phyloP scores from a whole-genome alignment of 2,329 filamentous ascomycete genomes.

The Cytospora schulzeri region DNA sequence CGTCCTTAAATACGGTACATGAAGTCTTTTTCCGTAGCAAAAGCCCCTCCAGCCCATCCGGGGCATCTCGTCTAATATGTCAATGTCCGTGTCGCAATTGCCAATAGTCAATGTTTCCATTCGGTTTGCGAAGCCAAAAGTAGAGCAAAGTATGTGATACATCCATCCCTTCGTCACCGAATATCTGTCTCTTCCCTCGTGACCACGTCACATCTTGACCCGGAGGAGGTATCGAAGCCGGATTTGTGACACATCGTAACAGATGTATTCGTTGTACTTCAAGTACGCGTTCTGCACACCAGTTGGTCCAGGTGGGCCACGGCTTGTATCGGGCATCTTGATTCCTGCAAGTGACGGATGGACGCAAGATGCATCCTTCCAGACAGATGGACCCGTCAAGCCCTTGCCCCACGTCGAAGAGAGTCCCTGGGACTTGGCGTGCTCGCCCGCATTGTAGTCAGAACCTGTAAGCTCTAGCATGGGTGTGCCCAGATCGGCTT shows the following conservation, averaged over 20 bases:
- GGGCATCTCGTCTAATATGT: conserved; percentile 1
- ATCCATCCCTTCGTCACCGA: background rate
- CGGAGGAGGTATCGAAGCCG: conserved; percentile 70
- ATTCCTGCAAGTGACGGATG: conserved; percentile 67
- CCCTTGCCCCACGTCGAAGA: conserved; percentile 74
- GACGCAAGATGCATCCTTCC: conserved; percentile 75
- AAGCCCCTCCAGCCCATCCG: background rate
- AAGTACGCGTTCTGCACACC: conserved; percentile 50
- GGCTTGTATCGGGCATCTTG: conserved; percentile 61
- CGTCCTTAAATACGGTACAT: background rate
- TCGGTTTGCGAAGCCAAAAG: background rate
- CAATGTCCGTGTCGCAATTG: background rate
- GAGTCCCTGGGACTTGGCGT: conserved; percentile 61
- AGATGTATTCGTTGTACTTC: conserved; percentile 74
- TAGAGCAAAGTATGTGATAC: background rate
- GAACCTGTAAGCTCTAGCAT: conserved; percentile 64
- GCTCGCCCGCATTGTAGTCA: conserved; percentile 64
- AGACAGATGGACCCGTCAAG: conserved; percentile 61
- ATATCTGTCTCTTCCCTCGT: too few relatives aligned
- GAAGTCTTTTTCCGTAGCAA: background rate
- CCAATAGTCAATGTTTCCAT: background rate
- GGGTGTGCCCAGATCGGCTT: conserved; percentile 78
- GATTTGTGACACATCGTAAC: conserved; percentile 70
- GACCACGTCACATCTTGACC: conserved; percentile 52
- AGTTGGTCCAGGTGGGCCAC: conserved; percentile 49